Evolutionary conservation across 2,329 filamentous ascomycete species (phyloP), one percentile per base, ranked within the genome.

Genomic region (Alternaria longipes): DNA sequence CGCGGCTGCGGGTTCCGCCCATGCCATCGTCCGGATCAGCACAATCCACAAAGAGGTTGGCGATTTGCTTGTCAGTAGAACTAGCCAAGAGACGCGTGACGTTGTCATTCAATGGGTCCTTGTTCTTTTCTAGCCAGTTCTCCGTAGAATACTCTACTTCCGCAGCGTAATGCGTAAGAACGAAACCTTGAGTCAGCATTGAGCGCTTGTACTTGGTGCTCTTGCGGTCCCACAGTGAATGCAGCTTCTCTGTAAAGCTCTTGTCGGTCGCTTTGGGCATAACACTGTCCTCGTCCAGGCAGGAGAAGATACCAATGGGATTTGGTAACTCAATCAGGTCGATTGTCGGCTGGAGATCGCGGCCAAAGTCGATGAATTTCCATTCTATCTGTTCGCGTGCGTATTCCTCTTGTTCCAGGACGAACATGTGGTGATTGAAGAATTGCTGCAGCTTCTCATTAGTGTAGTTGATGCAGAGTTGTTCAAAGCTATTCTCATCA

Each of bases 351-450:
- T 99, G 96, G 26, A 99, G 84, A 74, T 99, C 95, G 63, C 94
- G 93, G 18, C 95, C 95, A 76, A 99, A 99, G 79, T 99, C 95
- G 75, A 99, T 99, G 77, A 99, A 99, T 75, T 98, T 93, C 95
- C 95, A 99, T 80, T 99, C 95, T 69, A 99, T 99, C 79, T 97
- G 92, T 77, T 99, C 95, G 49, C 94, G 86, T 8, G 95, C 94
- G 78, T 99, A 99, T 78, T 99, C 95, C 78, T 99, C 95, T 74
- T 99, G 95, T 77, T 99, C 95, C 8, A 99, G 84, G 9, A 99
- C 95, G 75, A 99, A 99, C 95, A 99, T 99, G 83, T 99, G 96
- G 77, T 99, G 95, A 74, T 99, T 99, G 86, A 99, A 99, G 79
- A 99, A 99, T 70, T 99, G 95, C 75, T 99, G 95, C 7, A 99